Evolutionary conservation across 2,329 filamentous ascomycete species (phyloP).

Genomic region (Aspergillus transmontanensis): DNA sequence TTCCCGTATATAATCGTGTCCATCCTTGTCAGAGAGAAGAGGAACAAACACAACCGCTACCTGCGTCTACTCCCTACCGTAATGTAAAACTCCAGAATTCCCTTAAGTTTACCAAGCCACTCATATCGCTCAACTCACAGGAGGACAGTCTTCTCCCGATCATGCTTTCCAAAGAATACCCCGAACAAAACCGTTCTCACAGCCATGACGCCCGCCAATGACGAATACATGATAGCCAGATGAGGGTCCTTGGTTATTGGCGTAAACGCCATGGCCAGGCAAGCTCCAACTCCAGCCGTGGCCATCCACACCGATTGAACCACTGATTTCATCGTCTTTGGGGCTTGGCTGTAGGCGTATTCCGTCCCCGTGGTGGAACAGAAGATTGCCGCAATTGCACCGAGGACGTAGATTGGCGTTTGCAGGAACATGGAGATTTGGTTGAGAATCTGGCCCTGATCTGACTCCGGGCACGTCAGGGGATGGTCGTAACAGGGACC

Average conservation of each 20-base stretch:
- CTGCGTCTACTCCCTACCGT: background rate
- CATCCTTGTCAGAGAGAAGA: no score
- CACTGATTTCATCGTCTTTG: constrained; percentile 28
- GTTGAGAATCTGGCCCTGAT: background rate
- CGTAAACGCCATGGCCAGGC: background rate
- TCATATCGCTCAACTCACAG: background rate
- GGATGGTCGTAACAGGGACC: background rate
- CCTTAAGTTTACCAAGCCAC: background rate
- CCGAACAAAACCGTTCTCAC: background rate
- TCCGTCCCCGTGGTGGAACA: constrained; percentile 66
- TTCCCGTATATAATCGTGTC: no score
- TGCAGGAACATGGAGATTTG: constrained; percentile 35
- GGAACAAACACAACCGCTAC: background rate
- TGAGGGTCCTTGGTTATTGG: background rate
- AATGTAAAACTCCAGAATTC: background rate
- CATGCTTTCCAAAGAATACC: background rate
- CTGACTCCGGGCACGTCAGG: background rate
- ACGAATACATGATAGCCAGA: background rate
- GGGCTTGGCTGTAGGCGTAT: constrained; percentile 70
- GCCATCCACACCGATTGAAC: background rate
- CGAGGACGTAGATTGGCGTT: constrained; percentile 35
- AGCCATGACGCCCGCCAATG: background rate
- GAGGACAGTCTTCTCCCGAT: background rate
- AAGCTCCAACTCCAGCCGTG: background rate
- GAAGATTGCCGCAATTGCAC: constrained; percentile 52